Percentiles rank a stretch among this genome's conserved stretches.
Conservation (phyloP, 345 rosid genomes). For the Hypericum androsaemum region DNA sequence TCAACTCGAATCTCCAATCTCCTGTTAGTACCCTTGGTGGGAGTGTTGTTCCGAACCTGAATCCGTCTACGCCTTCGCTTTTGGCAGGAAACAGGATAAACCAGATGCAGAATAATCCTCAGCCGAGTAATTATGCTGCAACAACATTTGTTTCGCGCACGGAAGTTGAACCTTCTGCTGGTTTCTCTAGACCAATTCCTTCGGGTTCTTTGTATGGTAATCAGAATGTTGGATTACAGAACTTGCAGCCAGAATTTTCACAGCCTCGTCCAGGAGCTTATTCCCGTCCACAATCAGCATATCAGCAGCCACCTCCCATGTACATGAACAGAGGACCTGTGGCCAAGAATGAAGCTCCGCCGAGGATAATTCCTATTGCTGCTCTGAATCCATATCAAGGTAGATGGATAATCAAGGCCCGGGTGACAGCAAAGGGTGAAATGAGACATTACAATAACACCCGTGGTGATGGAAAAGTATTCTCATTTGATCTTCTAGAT, state of each 20-base stretch:
- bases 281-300: conserved; percentile 23
- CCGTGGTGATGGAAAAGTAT: conserved; percentile 85
- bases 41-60: conserved; percentile 22
- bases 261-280: conserved; percentile 26
- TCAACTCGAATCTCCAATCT: conserved; percentile 15
- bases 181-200: conserved; percentile 25
- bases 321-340: conserved; percentile 63
- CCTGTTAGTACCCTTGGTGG: conserved; percentile 19
- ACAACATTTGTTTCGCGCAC: conserved; percentile 24
- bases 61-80: conserved; percentile 19
- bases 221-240: conserved; percentile 27
- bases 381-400: conserved; percentile 86
- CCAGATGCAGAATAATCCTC: conserved; percentile 21
- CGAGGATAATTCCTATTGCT: conserved; percentile 63
- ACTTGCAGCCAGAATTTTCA: conserved; percentile 32
- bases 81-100: conserved; percentile 30
- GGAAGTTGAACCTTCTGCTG: conserved; percentile 29
- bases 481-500: conserved; percentile 87
- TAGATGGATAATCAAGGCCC: conserved; percentile 87
- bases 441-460: conserved; percentile 59
- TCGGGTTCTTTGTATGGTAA: conserved; percentile 22
- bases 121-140: conserved; percentile 22
- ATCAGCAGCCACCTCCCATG: conserved; percentile 52
- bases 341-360: conserved; percentile 57
- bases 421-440: conserved; percentile 73